A percentile compares a stretch with the other conserved stretches of the same genome.
Evolutionary conservation across 768 basidiomycete species (phyloP).

Genomic region (Kwoniella mangroviensis): DNA sequence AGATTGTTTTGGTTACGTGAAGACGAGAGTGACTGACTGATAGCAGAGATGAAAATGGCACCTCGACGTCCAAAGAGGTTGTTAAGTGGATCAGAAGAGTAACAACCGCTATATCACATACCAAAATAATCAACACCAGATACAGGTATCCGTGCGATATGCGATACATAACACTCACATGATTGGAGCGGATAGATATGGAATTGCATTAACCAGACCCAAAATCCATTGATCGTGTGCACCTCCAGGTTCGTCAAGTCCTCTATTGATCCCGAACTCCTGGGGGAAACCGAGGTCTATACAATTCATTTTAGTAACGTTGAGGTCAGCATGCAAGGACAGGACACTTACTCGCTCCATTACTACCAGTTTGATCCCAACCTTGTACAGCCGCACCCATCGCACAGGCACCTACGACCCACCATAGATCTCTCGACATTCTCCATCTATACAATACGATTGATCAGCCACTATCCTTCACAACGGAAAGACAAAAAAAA

Average conservation of each 20-base stretch:
- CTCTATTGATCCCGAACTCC: constrained; percentile 25
- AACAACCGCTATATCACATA: constrained; percentile 15
- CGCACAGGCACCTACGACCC: constrained; percentile 23
- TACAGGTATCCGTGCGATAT: not conserved
- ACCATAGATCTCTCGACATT: constrained; percentile 7
- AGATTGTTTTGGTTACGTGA: constrained; percentile 27
- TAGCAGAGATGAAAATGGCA: constrained; percentile 60
- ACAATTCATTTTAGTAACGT: not conserved
- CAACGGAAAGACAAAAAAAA: too few species aligned
- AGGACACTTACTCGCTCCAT: constrained; percentile 28
- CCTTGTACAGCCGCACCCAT: constrained; percentile 31
- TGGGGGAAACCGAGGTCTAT: constrained; percentile 42
- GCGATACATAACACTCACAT: too few species aligned
- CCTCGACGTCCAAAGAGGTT: constrained; percentile 63
- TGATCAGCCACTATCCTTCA: not conserved
- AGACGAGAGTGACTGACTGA: constrained; percentile 41
- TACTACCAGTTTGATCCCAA: constrained; percentile 34
- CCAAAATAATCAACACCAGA: constrained; percentile 1
- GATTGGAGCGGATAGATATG: constrained; percentile 38
- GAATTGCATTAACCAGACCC: constrained; percentile 43
- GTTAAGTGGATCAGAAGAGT: constrained; percentile 67
- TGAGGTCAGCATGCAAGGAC: not conserved
- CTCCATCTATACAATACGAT: constrained; percentile 8
- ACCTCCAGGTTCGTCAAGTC: constrained; percentile 22
- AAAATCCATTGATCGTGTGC: constrained; percentile 42